Conservation (phyloP, 768 basidiomycete genomes). For the Butyriboletus loyo region DNA sequence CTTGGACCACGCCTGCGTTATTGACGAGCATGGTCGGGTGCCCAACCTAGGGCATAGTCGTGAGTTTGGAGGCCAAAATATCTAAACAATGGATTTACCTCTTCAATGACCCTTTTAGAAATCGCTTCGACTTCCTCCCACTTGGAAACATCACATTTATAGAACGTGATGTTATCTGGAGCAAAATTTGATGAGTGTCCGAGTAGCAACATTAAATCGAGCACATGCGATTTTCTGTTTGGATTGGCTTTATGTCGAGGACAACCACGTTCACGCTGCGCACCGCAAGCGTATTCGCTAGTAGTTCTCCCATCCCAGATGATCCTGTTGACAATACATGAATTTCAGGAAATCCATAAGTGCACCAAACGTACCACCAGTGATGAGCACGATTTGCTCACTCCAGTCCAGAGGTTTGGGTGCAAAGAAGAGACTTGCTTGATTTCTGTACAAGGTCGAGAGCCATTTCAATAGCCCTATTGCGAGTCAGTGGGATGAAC, state of each 20-base stretch:
- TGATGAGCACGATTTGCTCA: conserved; percentile 86
- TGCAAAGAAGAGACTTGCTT: conserved; percentile 59
- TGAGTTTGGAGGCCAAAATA: neutral
- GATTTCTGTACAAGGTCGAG: conserved; percentile 72
- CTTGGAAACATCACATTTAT: conserved; percentile 89
- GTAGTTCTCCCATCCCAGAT: conserved; percentile 83
- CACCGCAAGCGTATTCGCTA: conserved; percentile 84
- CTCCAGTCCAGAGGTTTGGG: conserved; percentile 74
- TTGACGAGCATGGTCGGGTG: conserved; percentile 89
- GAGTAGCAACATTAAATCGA: neutral
- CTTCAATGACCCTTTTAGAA: conserved; percentile 69
- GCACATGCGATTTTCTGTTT: conserved; percentile 69
- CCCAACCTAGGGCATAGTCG: conserved; percentile 55
- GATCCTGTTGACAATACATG: conserved; percentile 52
- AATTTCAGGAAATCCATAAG: neutral
- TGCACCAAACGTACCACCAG: conserved; percentile 64
- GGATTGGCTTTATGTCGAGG: conserved; percentile 76
- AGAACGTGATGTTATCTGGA: conserved; percentile 76
- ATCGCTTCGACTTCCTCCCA: conserved; percentile 80
- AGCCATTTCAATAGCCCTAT: conserved; percentile 70
- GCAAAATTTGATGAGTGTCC: conserved; percentile 2
- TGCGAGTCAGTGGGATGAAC: conserved; percentile 4
- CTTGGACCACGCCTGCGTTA: conserved; percentile 93
- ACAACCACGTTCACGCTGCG: conserved; percentile 82
- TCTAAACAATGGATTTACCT: conserved; percentile 45